Conservation (phyloP, 306 rosid genomes). For the Corylus avellana region DNA sequence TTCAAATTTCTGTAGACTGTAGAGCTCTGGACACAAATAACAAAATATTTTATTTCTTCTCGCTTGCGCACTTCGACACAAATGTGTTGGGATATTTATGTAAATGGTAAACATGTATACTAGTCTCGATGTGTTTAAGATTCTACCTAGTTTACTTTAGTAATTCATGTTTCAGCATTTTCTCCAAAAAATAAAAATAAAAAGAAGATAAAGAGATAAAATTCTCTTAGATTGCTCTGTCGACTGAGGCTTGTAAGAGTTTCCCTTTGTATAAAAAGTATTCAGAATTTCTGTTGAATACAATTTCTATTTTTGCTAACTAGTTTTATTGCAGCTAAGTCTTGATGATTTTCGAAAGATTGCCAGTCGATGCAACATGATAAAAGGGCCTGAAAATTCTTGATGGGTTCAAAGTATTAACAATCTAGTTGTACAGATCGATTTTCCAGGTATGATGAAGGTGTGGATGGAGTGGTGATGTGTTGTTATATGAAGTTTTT, state of each 20-base stretch:
- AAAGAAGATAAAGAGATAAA: too few species aligned
- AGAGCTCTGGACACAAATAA: neutral
- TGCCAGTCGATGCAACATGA: conserved; percentile 77
- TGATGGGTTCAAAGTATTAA: conserved; percentile 30
- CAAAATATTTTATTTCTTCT: neutral
- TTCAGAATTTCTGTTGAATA: neutral
- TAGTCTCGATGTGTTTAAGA: neutral
- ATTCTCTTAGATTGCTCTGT: neutral
- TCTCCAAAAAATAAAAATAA: too few species aligned
- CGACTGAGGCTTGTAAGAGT: too few species aligned
- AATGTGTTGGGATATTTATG: neutral
- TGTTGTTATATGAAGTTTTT: neutral
- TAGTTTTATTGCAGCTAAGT: conserved; percentile 55
- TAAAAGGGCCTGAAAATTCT: conserved; percentile 41
- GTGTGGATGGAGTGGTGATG: neutral
- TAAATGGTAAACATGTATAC: neutral
- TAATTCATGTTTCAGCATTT: too few species aligned
- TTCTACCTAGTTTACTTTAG: neutral
- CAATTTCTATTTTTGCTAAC: neutral
- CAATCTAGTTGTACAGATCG: neutral
- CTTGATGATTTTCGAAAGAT: conserved; percentile 79
- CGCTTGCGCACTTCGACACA: neutral
- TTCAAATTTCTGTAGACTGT: neutral
- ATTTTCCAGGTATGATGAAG: neutral
- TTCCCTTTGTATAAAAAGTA: too few species aligned